Evolutionary conservation across 495 filamentous ascomycete species (phyloP).

Genomic region (Hypoxylon subgilvum): DNA sequence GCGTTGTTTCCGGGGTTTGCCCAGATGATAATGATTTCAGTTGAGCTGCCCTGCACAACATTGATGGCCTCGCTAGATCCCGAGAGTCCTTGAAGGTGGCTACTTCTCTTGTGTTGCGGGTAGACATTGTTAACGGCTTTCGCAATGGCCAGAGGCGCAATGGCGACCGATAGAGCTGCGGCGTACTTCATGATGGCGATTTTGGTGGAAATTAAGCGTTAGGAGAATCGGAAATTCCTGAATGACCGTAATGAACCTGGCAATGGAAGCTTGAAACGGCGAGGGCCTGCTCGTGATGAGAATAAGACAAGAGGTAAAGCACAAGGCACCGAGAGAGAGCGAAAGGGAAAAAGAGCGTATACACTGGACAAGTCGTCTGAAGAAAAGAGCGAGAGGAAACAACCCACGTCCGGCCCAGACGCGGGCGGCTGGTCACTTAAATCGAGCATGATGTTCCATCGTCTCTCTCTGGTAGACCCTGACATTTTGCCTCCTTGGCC

Average conservation of each 20-base stretch:
- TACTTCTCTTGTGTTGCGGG: constrained; percentile 38
- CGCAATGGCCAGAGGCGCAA: constrained; percentile 58
- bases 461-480: constrained; percentile 26
- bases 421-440: constrained; percentile 52
- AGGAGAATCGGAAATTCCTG: constrained; percentile 33
- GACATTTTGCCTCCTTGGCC: constrained; percentile 38
- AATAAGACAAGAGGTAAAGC: constrained; percentile 38
- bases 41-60: constrained; percentile 24
- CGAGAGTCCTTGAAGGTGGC: constrained; percentile 18
- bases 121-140: constrained; percentile 55
- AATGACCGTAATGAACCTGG: constrained; percentile 41
- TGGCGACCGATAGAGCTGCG: constrained; percentile 51
- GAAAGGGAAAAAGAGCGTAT: constrained; percentile 44
- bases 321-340: constrained; percentile 35
- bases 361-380: constrained; percentile 39
- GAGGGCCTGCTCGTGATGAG: constrained; percentile 64
- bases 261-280: constrained; percentile 46
- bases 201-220: constrained; percentile 32
- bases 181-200: constrained; percentile 60
- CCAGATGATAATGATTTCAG: constrained; percentile 61
- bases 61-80: constrained; percentile 6
- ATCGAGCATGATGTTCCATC: constrained; percentile 58
- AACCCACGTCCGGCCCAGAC: constrained; percentile 34
- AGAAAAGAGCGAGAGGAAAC: constrained; percentile 51
- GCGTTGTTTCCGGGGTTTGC: constrained; percentile 57